A percentile compares a stretch with the other conserved stretches of the same genome.
phyloP scores from a whole-genome alignment of 768 basidiomycete genomes.

The Leccinum boreale region DNA sequence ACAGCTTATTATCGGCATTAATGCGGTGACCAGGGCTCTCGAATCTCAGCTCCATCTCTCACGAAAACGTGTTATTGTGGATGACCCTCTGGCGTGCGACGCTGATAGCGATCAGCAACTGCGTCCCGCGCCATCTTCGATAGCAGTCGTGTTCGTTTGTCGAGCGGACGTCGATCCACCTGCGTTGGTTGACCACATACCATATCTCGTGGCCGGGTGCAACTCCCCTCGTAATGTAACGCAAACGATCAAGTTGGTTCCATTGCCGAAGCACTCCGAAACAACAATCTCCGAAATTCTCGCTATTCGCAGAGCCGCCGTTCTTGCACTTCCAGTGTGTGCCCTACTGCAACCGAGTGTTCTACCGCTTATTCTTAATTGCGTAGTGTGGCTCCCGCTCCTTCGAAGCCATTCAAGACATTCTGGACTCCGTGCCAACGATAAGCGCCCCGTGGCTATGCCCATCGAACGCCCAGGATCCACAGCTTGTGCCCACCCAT shows the following conservation, averaged over 20 bases:
- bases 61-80: constrained; percentile 17
- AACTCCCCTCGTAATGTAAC: constrained; percentile 45
- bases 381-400: constrained; percentile 42
- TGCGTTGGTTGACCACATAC: constrained; percentile 69
- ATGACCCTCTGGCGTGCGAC: neutral
- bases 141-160: constrained; percentile 61
- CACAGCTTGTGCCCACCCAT: constrained; percentile 60
- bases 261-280: constrained; percentile 70
- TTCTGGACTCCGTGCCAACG: constrained; percentile 51
- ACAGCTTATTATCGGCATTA: constrained; percentile 68
- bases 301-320: constrained; percentile 65
- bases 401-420: constrained; percentile 31
- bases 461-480: constrained; percentile 14
- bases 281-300: constrained; percentile 51
- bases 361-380: constrained; percentile 1
- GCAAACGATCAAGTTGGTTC: constrained; percentile 51
- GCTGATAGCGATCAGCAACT: neutral
- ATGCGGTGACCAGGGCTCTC: constrained; percentile 71
- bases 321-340: constrained; percentile 66
- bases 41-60: constrained; percentile 50
- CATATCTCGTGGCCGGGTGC: constrained; percentile 71
- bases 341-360: neutral
- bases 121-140: constrained; percentile 4
- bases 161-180: constrained; percentile 72
- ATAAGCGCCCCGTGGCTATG: constrained; percentile 67